A percentile compares a stretch with the other conserved stretches of the same genome.
Evolutionary conservation across 2,329 filamentous ascomycete species (phyloP).

Genomic region (Penicillium palitans): DNA sequence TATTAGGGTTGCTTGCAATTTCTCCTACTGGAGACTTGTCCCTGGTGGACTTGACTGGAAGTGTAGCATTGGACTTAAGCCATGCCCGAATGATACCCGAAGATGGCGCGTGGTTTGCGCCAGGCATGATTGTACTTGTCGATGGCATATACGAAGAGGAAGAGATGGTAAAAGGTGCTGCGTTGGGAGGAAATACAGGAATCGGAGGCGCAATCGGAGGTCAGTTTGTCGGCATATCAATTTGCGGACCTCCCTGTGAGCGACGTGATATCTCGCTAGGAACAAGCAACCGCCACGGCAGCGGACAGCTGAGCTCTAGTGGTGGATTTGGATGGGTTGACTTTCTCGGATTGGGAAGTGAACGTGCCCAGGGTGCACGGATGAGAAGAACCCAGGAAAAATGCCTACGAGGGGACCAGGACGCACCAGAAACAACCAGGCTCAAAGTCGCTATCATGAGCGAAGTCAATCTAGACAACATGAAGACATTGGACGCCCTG

Average conservation of each 20-base stretch:
- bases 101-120: conserved; percentile 86
- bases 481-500: conserved; percentile 76
- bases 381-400: conserved; percentile 80
- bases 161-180: conserved; percentile 65
- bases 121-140: conserved; percentile 92
- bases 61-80: conserved; percentile 78
- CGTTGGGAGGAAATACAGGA: conserved; percentile 73
- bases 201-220: conserved; percentile 91
- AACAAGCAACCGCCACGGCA: conserved; percentile 53
- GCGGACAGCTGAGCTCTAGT: conserved; percentile 52
- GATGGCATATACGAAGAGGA: conserved; percentile 98
- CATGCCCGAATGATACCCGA: conserved; percentile 80
- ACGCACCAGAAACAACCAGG: conserved; percentile 35
- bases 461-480: conserved; percentile 82
- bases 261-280: conserved; percentile 77
- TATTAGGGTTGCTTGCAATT: conserved; percentile 78
- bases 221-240: conserved; percentile 83
- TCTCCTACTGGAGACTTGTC: conserved; percentile 79
- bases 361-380: conserved; percentile 74
- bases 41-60: conserved; percentile 83
- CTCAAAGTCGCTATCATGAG: conserved; percentile 72
- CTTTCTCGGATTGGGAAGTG: conserved; percentile 87
- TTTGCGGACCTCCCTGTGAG: conserved; percentile 90
- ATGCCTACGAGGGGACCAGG: conserved; percentile 52
- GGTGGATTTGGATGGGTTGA: conserved; percentile 96